phyloP scores from a whole-genome alignment of 768 basidiomycete genomes.

The Lenzites betulinus region DNA sequence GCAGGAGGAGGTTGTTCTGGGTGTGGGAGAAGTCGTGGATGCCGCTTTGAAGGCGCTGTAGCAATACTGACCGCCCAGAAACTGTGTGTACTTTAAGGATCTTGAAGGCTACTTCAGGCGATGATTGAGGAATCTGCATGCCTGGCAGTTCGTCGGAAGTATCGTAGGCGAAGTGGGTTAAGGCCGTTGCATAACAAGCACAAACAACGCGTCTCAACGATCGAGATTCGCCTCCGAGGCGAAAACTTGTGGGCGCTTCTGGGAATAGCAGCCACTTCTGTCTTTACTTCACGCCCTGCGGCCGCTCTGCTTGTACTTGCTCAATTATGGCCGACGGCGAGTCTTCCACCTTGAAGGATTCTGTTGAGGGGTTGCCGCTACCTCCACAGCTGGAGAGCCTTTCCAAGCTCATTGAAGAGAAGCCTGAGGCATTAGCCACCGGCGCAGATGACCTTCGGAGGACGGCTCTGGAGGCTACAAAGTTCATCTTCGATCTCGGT shows the following conservation, averaged over 20 bases:
- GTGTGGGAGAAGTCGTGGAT: conserved; percentile 34
- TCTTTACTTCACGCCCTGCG: background rate
- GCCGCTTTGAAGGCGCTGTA: conserved; percentile 19
- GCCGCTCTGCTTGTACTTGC: background rate
- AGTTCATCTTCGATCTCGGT: conserved; percentile 80
- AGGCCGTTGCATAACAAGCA: conserved; percentile 19
- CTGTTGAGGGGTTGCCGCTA: conserved; percentile 22
- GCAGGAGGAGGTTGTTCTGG: conserved; percentile 42
- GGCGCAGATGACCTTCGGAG: conserved; percentile 55
- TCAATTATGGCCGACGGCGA: background rate
- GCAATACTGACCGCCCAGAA: no score
- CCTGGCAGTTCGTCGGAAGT: background rate
- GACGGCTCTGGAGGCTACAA: conserved; percentile 67
- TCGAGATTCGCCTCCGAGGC: conserved; percentile 9
- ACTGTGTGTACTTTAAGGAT: background rate
- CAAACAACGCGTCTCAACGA: conserved; percentile 22
- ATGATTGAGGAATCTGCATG: background rate
- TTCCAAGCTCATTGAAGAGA: conserved; percentile 54
- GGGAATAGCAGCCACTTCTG: background rate
- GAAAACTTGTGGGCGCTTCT: conserved; percentile 18
- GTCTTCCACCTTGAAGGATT: background rate
- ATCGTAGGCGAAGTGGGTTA: conserved; percentile 11
- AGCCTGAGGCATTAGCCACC: conserved; percentile 55
- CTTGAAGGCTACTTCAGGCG: background rate
- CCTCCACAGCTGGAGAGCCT: conserved; percentile 50